Evolutionary conservation across 2,329 filamentous ascomycete species (phyloP).

Genomic region (Pseudogymnoascus sp.): DNA sequence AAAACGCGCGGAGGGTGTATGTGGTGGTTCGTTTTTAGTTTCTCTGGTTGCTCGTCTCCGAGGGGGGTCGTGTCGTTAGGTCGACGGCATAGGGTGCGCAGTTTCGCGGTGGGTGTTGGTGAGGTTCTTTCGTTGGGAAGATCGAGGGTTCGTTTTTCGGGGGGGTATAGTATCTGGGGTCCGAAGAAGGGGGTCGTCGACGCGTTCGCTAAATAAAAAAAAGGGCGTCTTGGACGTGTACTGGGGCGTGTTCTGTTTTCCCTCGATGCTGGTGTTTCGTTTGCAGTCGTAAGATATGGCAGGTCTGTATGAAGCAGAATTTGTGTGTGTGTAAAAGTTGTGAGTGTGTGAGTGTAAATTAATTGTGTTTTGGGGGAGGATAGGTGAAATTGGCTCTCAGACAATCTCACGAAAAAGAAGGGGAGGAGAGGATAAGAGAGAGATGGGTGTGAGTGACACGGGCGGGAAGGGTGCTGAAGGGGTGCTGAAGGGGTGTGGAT

Average conservation of each 20-base stretch:
- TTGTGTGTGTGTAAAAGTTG: neutral
- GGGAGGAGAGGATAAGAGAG: neutral
- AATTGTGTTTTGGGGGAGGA: neutral
- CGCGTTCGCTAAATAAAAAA: neutral
- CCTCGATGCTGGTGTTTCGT: neutral
- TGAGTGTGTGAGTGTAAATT: neutral
- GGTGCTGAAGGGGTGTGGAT: no score
- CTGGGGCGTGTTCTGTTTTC: neutral
- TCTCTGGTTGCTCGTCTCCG: neutral
- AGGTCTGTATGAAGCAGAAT: no score
- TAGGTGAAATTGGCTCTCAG: neutral
- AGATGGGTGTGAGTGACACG: constrained; percentile 1
- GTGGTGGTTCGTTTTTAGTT: constrained; percentile 20
- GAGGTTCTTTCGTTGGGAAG: neutral
- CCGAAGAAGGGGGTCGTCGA: neutral
- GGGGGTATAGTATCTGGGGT: neutral
- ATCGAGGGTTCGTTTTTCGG: neutral
- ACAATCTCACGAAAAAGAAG: neutral
- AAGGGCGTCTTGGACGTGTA: neutral
- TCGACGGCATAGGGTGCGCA: neutral
- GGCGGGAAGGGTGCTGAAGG: neutral
- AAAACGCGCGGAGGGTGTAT: constrained; percentile 14
- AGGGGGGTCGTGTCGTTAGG: neutral
- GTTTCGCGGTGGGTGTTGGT: neutral
- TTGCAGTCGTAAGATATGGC: neutral